Evolutionary conservation across 179 eudicot species (phyloP).

Genomic region (Beta macrorhiza): DNA sequence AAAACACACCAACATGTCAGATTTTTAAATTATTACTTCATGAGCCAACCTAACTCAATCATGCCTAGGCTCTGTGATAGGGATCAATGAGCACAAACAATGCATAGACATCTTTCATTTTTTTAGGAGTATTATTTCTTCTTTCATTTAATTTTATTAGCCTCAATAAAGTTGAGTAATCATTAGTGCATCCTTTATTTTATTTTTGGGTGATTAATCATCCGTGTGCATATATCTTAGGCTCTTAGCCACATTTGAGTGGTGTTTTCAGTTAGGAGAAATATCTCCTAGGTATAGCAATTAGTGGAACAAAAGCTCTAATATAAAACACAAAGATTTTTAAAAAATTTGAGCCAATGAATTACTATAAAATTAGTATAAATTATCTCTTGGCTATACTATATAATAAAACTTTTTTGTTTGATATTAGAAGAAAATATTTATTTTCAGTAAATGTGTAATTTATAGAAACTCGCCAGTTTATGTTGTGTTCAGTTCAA

Average conservation of each 20-base stretch:
- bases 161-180: neutral
- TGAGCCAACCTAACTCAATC: conserved; percentile 18
- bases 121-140: neutral
- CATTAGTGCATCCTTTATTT: neutral
- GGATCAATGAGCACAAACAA: neutral
- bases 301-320: neutral
- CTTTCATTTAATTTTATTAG: neutral
- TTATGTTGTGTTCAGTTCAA: too few species aligned
- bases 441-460: too few species aligned
- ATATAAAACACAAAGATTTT: neutral
- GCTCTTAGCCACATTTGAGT: neutral
- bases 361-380: too few species aligned
- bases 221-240: neutral
- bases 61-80: neutral
- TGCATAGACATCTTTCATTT: conserved; percentile 4
- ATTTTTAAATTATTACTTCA: neutral
- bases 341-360: too few species aligned
- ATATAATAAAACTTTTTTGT: too few species aligned
- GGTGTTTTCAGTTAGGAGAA: neutral
- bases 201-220: neutral
- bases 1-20: neutral
- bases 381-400: too few species aligned
- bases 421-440: too few species aligned
- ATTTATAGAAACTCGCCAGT: too few species aligned
- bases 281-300: neutral